Conservation (phyloP, 1,284 basidiomycete species). For the Ceratobasidium sp. region DNA sequence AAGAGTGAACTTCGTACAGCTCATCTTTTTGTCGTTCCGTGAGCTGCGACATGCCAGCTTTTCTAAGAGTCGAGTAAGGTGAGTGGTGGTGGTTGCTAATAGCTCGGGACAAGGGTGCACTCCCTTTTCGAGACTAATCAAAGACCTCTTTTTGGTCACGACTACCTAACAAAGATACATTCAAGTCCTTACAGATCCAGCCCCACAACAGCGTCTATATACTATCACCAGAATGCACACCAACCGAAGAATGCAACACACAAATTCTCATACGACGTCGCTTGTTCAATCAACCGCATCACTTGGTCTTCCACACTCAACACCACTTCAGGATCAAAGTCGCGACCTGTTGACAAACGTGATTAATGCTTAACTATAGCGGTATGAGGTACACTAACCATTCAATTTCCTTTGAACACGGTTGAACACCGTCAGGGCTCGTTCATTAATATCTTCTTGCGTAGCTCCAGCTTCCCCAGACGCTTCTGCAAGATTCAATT, state of each 20-base stretch:
- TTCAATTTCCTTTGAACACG: slow-evolving; percentile 94
- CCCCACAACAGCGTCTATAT: slow-evolving; percentile 42
- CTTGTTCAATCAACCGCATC: slow-evolving; percentile 89
- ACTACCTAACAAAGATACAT: slow-evolving; percentile 37
- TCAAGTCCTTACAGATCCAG: slow-evolving; percentile 38
- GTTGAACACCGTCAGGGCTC: slow-evolving; percentile 90
- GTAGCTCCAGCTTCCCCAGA: slow-evolving; percentile 63
- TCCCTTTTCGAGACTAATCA: slow-evolving; percentile 34
- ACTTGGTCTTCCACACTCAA: slow-evolving; percentile 84
- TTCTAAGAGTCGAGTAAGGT: slow-evolving; percentile 12
- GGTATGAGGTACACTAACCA: slow-evolving; percentile 61
- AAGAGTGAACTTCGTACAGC: slow-evolving; percentile 64
- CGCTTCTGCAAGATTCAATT: slow-evolving; percentile 60
- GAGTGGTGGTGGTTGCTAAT: slow-evolving; percentile 42
- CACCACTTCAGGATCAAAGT: slow-evolving; percentile 64
- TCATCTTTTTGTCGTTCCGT: slow-evolving; percentile 86
- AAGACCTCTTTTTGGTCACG: slow-evolving; percentile 14
- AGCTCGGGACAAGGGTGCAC: slow-evolving; percentile 40
- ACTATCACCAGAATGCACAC: slow-evolving; percentile 59
- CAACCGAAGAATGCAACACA: slow-evolving; percentile 97
- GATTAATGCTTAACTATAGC: not conserved
- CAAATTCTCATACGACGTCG: slow-evolving; percentile 90
- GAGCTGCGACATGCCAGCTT: slow-evolving; percentile 57
- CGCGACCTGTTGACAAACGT: slow-evolving; percentile 40
- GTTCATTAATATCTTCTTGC: slow-evolving; percentile 90